These are phyloP conservation scores for Ophiostoma australiae DNA, from an alignment of 2,329 filamentous ascomycete species.

Conservation along the genomic window DNA sequence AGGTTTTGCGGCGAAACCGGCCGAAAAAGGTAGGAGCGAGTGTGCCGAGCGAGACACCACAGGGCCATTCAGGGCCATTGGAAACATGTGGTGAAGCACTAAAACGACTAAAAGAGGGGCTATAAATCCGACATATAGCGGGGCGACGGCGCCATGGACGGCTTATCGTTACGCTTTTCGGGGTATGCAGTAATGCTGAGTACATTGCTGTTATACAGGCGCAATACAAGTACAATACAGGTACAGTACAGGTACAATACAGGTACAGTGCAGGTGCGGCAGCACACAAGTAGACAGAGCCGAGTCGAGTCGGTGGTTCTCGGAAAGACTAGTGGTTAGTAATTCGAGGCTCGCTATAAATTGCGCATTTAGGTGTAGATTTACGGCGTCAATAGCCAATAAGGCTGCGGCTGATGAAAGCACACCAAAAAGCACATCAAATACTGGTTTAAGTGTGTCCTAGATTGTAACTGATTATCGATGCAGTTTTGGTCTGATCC, in stretches of 20 bases:
- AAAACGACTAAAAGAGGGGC: background rate
- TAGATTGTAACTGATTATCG: too few species aligned
- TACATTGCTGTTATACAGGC: too few species aligned
- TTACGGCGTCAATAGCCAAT: constrained; percentile 16
- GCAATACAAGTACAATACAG: background rate
- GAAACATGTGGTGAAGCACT: constrained; percentile 11
- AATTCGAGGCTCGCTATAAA: constrained; percentile 1
- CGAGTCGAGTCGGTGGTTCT: background rate
- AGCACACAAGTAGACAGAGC: background rate
- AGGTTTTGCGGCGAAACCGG: background rate
- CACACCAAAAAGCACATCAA: background rate
- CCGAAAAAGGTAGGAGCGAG: background rate
- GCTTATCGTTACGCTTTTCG: background rate
- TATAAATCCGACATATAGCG: background rate
- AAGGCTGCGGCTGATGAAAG: constrained; percentile 10
- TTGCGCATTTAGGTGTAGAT: background rate
- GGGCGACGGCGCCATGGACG: background rate
- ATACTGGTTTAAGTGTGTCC: background rate
- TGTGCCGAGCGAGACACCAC: constrained; percentile 6
- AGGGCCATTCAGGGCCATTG: constrained; percentile 5
- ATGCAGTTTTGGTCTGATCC: background rate
- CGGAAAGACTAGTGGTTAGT: background rate
- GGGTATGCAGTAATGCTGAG: background rate
- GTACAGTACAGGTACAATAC: background rate
- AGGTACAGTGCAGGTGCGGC: background rate